phyloP scores from a whole-genome alignment of 2,329 filamentous ascomycete genomes.

The Colletotrichum liriopes region DNA sequence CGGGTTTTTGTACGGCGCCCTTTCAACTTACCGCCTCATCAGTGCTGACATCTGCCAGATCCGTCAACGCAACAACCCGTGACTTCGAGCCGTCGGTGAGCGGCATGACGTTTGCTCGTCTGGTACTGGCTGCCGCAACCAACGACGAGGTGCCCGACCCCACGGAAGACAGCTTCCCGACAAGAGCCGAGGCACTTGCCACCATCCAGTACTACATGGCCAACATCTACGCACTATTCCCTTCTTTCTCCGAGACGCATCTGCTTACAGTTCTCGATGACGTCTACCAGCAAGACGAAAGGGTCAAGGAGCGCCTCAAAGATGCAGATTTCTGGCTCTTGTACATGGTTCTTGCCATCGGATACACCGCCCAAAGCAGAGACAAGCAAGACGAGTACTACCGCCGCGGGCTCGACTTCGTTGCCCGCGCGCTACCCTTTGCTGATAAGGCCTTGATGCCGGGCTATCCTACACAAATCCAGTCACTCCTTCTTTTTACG shows the following conservation, averaged over 20 bases:
- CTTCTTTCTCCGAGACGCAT: slow-evolving; percentile 85
- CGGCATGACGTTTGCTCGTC: slow-evolving; percentile 92
- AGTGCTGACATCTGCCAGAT: slow-evolving; percentile 64
- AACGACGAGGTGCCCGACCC: slow-evolving; percentile 80
- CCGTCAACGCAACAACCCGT: slow-evolving; percentile 93
- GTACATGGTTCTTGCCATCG: slow-evolving; percentile 90
- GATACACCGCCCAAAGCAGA: slow-evolving; percentile 81
- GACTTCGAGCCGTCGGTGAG: slow-evolving; percentile 92
- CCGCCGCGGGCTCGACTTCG: slow-evolving; percentile 68
- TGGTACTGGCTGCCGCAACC: slow-evolving; percentile 87
- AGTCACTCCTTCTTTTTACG: slow-evolving; percentile 87
- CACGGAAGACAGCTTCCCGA: slow-evolving; percentile 75
- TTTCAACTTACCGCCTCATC: background rate
- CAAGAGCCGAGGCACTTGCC: slow-evolving; percentile 76
- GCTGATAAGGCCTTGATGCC: slow-evolving; percentile 89
- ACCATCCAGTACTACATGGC: slow-evolving; percentile 88
- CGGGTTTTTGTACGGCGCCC: slow-evolving; percentile 80
- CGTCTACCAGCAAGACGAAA: slow-evolving; percentile 80
- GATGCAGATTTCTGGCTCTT: slow-evolving; percentile 88
- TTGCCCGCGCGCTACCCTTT: slow-evolving; percentile 78
- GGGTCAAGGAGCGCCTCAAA: slow-evolving; percentile 63
- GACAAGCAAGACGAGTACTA: slow-evolving; percentile 77
- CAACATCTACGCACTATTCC: slow-evolving; percentile 85
- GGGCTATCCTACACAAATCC: slow-evolving; percentile 87
- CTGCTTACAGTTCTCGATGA: slow-evolving; percentile 86